Base-by-base conservation (phyloP, 2,329 filamentous ascomycete species). In the Orbilia quercus region DNA sequence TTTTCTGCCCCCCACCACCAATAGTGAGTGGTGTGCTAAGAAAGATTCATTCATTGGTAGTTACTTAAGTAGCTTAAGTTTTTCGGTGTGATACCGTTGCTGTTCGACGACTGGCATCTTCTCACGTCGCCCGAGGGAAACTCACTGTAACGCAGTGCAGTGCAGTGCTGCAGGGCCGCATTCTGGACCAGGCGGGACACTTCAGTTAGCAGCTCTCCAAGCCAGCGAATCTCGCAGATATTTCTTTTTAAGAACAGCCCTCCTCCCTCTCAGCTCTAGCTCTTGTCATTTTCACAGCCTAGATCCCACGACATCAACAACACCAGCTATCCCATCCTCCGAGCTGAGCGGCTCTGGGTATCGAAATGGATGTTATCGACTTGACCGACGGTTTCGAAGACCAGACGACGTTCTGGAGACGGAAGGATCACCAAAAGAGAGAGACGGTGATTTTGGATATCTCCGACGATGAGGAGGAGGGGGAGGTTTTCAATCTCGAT, bases 361-460 rank as follows among this genome's bases (percentile, higher is more conserved):
- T 20, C 4, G 16, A 28, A 14, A 31, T 64, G 40, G 51, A 58
- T 16, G 14, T 71, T 20, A 58, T 71, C 44, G 66, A 71, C 31
- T 58, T 71, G 12, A 71, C 66, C 16, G 51, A 36, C n/a, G 58
- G 64, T 12, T 71, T 64, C n/a, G 66, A 71, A 25, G 50, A 51
- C 18, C 58, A 64, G 2, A 71, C 66, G 1, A 34, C 28, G 7
- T 55, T 57, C 11, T 31, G 16, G 11, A 22, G 63, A 16, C 51
- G 18, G 36, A 38, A 18, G 14, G 47, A 53, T 4, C 31, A 55
- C 20, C 28, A 55, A 31, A 12, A 11, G 6, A 38, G 25, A 28
- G 63, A 69, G 7, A 22, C 34, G 5, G 38, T 51, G 31, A 7
- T 25, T 2, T n/a, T 57, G 12, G 18, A 48, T 16, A 31, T 47